Evolutionary conservation across 1,139 yeast species (phyloP), one percentile per base, ranked within the genome.

Genomic region (Pneumocystis jirovecii): DNA sequence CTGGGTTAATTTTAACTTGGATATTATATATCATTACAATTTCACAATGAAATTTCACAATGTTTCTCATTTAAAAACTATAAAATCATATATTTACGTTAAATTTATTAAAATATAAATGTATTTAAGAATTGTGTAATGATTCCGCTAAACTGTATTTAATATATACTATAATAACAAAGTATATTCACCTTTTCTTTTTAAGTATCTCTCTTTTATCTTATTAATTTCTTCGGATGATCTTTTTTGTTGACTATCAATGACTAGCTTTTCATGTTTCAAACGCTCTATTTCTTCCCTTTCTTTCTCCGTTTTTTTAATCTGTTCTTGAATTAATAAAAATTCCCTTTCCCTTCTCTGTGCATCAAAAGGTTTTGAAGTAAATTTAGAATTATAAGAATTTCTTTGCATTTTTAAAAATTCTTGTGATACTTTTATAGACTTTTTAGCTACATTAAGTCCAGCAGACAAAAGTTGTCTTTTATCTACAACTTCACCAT

Each of bases 401-500:
- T 19, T 59, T 60, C 31, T 60, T 31, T 29, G 40, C 2, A 17
- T 42, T 6, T 31, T 42, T 60, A 39, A 19, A 42, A 25, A 50
- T 25, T 50, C 34, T 15, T 50, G 57, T 50, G 57, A 50, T 50
- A 50, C 57, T 50, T 50, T 50, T 60, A 10, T 39, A 39, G 66
- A 61, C 12, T 35, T 60, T 65, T 57, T 61, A 45, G 37, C 61
- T 59, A 72, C 65, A 62, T 74, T 74, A 62, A 74, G 68, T 15
- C 76, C 76, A 3, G 73, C 73, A 1, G 68, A 61, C 1, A 73
- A 67, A 35, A 72, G 66, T 59, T 73, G 71, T 7, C 73, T 67
- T 39, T 72, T 72, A 64, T 73, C 74, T 15, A 73, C 72, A 44
- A 73, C 59, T 64, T 73, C 74, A 2, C 72, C 74, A n/a, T 67